Conservation (phyloP, 2,329 filamentous ascomycete species). For the Cercospora janseana region DNA sequence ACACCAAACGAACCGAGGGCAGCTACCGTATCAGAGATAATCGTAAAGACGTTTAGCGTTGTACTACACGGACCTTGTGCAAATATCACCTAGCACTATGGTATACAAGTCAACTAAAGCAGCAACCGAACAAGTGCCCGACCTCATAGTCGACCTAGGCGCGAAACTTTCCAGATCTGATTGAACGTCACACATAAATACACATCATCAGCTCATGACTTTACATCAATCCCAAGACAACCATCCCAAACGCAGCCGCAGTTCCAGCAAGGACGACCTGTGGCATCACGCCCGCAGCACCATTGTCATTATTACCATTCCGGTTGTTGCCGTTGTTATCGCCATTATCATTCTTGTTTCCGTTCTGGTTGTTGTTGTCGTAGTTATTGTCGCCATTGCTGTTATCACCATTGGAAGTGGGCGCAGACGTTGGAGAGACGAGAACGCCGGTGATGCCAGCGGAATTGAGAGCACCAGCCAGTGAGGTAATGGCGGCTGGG, state of each 20-base stretch:
- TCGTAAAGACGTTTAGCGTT: no score
- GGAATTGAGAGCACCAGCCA: conserved; percentile 16
- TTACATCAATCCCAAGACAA: conserved; percentile 9
- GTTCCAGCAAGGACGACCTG: conserved; percentile 15
- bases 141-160: no score
- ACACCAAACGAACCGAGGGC: no score
- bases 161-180: no score
- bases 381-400: neutral
- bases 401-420: conserved; percentile 3
- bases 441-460: conserved; percentile 16
- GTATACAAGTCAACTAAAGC: no score
- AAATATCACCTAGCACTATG: no score
- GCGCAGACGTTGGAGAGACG: conserved; percentile 2
- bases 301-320: neutral
- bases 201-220: no score
- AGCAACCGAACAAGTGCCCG: no score
- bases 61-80: no score
- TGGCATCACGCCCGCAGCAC: conserved; percentile 6
- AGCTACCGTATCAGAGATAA: no score
- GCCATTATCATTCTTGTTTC: neutral
- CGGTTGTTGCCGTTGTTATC: neutral
- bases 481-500: conserved; percentile 2
- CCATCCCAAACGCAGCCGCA: conserved; percentile 11
- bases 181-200: no score
- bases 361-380: neutral